These are phyloP conservation scores for Leishmania guyanensis DNA, from an alignment of 208 protist species.

Conservation along the genomic window DNA sequence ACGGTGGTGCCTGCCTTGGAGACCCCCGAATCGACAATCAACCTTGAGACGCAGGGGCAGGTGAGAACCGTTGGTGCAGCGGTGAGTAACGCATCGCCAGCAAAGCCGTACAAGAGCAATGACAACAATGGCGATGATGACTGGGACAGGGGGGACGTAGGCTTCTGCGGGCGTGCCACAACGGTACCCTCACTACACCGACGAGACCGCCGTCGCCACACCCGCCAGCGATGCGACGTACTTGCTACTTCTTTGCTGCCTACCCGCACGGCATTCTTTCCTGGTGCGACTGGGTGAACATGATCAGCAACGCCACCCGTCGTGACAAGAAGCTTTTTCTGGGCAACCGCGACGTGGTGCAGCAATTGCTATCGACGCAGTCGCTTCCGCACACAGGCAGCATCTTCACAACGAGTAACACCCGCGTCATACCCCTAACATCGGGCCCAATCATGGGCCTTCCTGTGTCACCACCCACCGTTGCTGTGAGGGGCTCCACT, in stretches of 20 bases:
- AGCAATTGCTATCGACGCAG: background rate
- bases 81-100: background rate
- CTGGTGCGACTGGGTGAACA: conserved; percentile 38
- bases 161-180: conserved; percentile 7
- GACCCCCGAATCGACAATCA: background rate
- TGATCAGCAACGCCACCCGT: conserved; percentile 39
- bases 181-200: background rate
- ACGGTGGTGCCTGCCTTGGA: background rate
- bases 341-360: conserved; percentile 26
- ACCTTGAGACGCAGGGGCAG: background rate
- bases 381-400: background rate
- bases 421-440: conserved; percentile 1
- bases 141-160: conserved; percentile 32
- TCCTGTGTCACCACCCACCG: background rate
- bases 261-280: conserved; percentile 67
- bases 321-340: conserved; percentile 36
- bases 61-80: background rate
- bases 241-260: conserved; percentile 55
- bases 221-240: conserved; percentile 26
- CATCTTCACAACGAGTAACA: conserved; percentile 22
- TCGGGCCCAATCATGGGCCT: background rate
- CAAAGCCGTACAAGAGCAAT: background rate
- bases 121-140: conserved; percentile 3
- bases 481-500: background rate
- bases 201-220: background rate